Conservation (phyloP, 2,329 filamentous ascomycete genomes). For the Penicillium expansum region DNA sequence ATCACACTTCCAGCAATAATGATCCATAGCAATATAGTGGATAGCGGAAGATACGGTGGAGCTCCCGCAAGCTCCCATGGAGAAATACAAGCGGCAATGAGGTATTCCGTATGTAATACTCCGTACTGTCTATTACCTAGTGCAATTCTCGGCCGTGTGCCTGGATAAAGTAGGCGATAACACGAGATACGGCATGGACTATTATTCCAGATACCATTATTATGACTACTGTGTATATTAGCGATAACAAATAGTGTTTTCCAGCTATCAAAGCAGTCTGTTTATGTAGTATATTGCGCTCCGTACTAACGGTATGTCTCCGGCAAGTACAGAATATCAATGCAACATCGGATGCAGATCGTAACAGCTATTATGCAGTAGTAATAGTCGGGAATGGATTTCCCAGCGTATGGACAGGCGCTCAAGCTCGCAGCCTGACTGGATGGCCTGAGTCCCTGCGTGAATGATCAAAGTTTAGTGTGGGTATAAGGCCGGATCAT, state of each 20-base stretch:
- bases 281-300: not conserved
- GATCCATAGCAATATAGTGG: not conserved
- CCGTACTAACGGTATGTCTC: not conserved
- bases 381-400: not conserved
- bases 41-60: slow-evolving; percentile 1
- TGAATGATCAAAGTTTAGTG: slow-evolving; percentile 13
- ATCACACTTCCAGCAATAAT: not conserved
- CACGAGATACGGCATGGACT: not conserved
- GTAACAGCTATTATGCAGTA: not conserved
- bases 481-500: slow-evolving; percentile 3
- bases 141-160: not conserved
- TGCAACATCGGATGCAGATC: not conserved
- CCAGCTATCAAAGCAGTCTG: not conserved
- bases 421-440: slow-evolving; percentile 2
- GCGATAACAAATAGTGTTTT: not conserved
- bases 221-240: not conserved
- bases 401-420: not conserved
- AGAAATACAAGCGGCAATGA: not conserved
- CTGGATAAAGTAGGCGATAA: slow-evolving; percentile 1
- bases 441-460: slow-evolving; percentile 17
- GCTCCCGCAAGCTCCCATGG: not conserved
- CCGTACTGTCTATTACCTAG: not conserved
- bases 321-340: not conserved
- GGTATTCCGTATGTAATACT: not conserved
- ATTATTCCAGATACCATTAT: not conserved